Evolutionary conservation across 1,139 yeast species (phyloP), one percentile per base, ranked within the genome.

Genomic region (Arxiozyma bovina): DNA sequence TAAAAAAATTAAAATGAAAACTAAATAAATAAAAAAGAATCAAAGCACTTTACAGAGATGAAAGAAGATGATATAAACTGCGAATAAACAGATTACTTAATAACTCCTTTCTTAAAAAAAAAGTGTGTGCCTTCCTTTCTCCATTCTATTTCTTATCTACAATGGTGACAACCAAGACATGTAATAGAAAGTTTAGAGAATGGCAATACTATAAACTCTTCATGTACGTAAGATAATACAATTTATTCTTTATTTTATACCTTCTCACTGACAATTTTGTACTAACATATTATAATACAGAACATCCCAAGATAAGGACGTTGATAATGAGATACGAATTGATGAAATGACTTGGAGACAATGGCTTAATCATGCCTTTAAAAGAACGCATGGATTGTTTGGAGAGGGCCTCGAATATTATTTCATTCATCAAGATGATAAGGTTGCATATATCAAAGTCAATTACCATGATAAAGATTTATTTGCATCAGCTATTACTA

Each of bases 281-380:
- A 45, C 49, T 48, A 50, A 50, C 49, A 44, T 11, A 45, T 25
- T 27, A 34, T 34, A 27, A n/a, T 18, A 25, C 50, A 60, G 67
- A 45, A 58, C 66, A 42, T 58, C 68, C 8, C 63, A 60, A 30
- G 55, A 61, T 53, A 46, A 52, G 5, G 57, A 60, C 3, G 45
- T 54, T 5, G 66, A 65, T 27, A 22, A 58, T 7, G 63, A 64
- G 23, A 34, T 57, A 2, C 54, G 51, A 21, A 54, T 72, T 3
- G 75, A 73, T 55, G 57, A 61, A 18, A 65, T 71, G 45, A 68
- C 75, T 1, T 73, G 77, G 77, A 68, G 63, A 42, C 69, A 70
- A 42, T 64, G 70, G 61, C 56, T 72, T 6, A 62, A 61, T 25
- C 61, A 61, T 43, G 72, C 76, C 0, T 55, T 73, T 23, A 65